A percentile compares a stretch with the other conserved stretches of the same genome.
These are phyloP conservation scores for Amanita molliuscula DNA, from an alignment of 768 basidiomycete genomes.

Conservation along the genomic window DNA sequence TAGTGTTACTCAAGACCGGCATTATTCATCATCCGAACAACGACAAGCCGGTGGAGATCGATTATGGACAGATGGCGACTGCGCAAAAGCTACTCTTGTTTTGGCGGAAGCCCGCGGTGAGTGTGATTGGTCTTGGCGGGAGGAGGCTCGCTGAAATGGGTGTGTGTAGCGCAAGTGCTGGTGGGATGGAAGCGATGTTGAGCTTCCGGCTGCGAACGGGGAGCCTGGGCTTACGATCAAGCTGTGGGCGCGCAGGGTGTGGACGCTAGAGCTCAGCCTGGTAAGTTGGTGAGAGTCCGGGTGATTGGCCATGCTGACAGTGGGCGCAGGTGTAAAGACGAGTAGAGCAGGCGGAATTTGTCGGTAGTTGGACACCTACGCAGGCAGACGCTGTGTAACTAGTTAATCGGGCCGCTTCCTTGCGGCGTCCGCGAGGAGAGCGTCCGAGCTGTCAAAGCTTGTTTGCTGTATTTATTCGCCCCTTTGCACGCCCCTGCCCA, in stretches of 20 bases:
- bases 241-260: constrained; percentile 94
- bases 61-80: constrained; percentile 90
- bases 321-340: neutral
- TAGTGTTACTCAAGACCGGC: constrained; percentile 95
- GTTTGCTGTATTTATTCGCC: constrained; percentile 8
- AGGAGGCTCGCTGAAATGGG: constrained; percentile 5
- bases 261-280: constrained; percentile 95
- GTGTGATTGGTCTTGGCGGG: constrained; percentile 22
- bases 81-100: constrained; percentile 95
- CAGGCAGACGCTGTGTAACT: neutral
- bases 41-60: constrained; percentile 69
- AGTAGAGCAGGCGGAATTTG: neutral
- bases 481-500: constrained; percentile 4
- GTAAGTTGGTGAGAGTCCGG: constrained; percentile 29
- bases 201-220: constrained; percentile 51
- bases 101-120: constrained; percentile 98
- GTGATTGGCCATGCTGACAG: neutral
- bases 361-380: neutral
- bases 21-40: constrained; percentile 69
- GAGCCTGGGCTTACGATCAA: constrained; percentile 55
- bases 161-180: constrained; percentile 87
- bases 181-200: constrained; percentile 97
- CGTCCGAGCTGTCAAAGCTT: constrained; percentile 7
- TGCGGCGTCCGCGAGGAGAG: constrained; percentile 18
- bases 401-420: constrained; percentile 9